Conservation (phyloP, 345 rosid species). For the Combretum micranthum region DNA sequence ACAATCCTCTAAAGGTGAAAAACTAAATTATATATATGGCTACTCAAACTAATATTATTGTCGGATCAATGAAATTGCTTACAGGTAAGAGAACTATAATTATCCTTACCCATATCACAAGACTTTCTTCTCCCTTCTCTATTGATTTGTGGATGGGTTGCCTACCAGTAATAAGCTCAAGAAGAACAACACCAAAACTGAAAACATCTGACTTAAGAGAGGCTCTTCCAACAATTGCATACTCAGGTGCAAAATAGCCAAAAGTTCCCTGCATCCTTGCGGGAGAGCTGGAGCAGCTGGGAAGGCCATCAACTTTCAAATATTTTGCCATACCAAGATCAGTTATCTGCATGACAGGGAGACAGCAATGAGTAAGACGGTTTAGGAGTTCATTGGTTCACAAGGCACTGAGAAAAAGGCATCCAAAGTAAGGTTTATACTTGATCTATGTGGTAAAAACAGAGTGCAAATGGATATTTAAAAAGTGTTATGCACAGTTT, state of each 20-base stretch:
- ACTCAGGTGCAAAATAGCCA: conserved; percentile 98
- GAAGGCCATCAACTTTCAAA: conserved; percentile 65
- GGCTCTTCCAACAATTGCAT: conserved; percentile 88
- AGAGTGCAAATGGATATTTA: neutral
- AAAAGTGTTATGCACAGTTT: too few relatives aligned
- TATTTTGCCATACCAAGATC: conserved; percentile 99
- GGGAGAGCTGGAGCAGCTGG: conserved; percentile 88
- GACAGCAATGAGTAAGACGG: neutral
- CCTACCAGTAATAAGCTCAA: conserved; percentile 89
- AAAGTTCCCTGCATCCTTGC: conserved; percentile 93
- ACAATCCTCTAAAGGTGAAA: too few relatives aligned
- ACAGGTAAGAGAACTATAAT: neutral
- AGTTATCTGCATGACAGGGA: conserved; percentile 55
- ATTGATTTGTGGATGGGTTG: conserved; percentile 66
- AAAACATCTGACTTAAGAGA: conserved; percentile 95
- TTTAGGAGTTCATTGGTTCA: too few relatives aligned
- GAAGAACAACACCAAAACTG: conserved; percentile 94
- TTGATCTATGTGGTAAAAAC: neutral
- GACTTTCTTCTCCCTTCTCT: conserved; percentile 84
- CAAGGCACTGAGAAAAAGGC: neutral
- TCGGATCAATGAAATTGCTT: neutral
- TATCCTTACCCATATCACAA: conserved; percentile 76
- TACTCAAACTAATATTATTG: too few relatives aligned
- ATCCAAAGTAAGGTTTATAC: neutral
- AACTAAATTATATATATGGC: too few relatives aligned